These are phyloP conservation scores for Talaromyces pinophilus DNA, from an alignment of 2,329 filamentous ascomycete species.

Conservation along the genomic window DNA sequence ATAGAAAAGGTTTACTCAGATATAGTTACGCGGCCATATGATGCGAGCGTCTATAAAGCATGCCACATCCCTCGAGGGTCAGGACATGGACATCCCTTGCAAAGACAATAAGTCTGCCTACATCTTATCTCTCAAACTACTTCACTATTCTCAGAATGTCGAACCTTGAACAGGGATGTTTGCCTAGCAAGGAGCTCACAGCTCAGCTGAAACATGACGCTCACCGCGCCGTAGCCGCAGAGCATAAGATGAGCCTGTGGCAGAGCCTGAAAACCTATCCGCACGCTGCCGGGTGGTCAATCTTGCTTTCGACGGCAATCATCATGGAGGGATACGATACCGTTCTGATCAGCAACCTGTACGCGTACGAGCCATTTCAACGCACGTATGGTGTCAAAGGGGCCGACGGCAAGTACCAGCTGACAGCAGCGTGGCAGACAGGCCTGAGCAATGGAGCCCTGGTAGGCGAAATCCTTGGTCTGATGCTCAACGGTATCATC, in stretches of 20 bases:
- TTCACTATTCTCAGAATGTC: constrained; percentile 26
- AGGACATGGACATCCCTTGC: background rate
- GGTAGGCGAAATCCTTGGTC: background rate
- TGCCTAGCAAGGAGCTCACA: too few relatives aligned
- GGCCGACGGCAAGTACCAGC: constrained; percentile 28
- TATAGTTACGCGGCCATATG: background rate
- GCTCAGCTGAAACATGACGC: too few relatives aligned
- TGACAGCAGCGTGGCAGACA: constrained; percentile 37
- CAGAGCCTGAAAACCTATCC: too few relatives aligned
- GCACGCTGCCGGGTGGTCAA: too few relatives aligned
- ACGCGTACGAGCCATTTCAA: constrained; percentile 2
- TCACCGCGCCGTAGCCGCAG: too few relatives aligned
- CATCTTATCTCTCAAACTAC: background rate
- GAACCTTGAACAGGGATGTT: too few relatives aligned
- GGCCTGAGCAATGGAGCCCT: constrained; percentile 27
- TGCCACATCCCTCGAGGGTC: too few relatives aligned
- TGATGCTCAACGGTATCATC: background rate
- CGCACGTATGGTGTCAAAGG: background rate
- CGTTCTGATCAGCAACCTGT: constrained; percentile 34
- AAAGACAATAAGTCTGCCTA: background rate
- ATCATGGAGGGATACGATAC: constrained; percentile 27
- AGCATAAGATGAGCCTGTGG: too few relatives aligned
- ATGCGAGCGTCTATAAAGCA: background rate
- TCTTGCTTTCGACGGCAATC: constrained; percentile 21
- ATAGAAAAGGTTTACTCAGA: too few relatives aligned